Percentiles rank a stretch among this genome's conserved stretches.
These are phyloP conservation scores for Phytopythium helicoides DNA, from an alignment of 352 stramenopile genomes.

Conservation along the genomic window DNA sequence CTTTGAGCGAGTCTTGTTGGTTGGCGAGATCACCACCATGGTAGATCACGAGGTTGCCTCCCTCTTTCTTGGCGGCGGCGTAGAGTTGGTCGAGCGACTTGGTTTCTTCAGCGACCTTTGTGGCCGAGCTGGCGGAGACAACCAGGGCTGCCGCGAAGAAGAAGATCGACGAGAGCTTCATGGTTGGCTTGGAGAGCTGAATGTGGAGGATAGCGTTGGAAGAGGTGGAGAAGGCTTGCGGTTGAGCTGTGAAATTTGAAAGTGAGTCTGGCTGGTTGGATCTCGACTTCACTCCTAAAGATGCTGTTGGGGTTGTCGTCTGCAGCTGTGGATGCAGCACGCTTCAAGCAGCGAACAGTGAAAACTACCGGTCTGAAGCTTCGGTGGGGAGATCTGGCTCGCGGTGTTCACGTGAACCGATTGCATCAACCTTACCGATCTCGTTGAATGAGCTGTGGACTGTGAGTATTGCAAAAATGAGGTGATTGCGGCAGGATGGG, in stretches of 20 bases:
- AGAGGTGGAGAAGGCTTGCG: neutral
- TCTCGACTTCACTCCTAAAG: too few species aligned
- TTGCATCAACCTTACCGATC: too few species aligned
- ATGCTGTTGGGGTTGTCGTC: too few species aligned
- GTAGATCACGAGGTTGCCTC: constrained; percentile 48
- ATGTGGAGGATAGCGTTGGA: neutral
- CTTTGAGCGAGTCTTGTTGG: constrained; percentile 20
- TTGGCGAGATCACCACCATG: constrained; percentile 26
- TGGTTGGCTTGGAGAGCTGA: neutral
- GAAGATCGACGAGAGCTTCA: neutral
- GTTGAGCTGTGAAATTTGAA: neutral
- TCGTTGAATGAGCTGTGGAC: too few species aligned
- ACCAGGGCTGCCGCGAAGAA: constrained; percentile 7
- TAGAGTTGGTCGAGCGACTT: constrained; percentile 43
- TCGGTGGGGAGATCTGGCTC: too few species aligned
- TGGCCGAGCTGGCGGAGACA: neutral
- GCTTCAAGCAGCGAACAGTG: neutral
- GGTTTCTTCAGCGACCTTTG: constrained; percentile 28
- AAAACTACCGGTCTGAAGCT: too few species aligned
- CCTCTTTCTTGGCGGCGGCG: constrained; percentile 40
- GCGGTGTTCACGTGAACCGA: too few species aligned
- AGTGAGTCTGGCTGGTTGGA: neutral
- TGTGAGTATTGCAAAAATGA: too few species aligned
- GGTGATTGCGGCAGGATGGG: too few species aligned
- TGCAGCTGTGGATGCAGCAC: too few species aligned